Evolutionary conservation across 768 basidiomycete species (phyloP).

Genomic region (Tulasnella sp.): DNA sequence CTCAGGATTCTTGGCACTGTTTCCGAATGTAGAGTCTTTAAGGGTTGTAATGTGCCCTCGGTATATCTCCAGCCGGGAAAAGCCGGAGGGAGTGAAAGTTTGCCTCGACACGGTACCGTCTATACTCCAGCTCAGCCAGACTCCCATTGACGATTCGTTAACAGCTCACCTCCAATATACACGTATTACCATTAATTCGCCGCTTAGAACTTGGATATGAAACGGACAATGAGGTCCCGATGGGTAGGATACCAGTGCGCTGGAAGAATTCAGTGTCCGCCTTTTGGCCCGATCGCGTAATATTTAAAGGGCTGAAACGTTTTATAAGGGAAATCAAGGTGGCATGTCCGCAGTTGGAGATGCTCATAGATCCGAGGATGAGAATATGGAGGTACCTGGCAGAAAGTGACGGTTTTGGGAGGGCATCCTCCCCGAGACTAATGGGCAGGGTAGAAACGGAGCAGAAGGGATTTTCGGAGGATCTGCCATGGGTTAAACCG

Average conservation of each 20-base stretch:
- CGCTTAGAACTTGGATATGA: neutral
- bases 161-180: neutral
- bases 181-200: neutral
- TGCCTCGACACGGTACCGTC: too few relatives aligned
- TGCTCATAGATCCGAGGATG: neutral
- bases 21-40: neutral
- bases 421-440: neutral
- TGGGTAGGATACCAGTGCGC: too few relatives aligned
- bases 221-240: neutral
- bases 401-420: neutral
- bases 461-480: neutral
- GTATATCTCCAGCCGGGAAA: neutral
- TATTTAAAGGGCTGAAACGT: neutral
- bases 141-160: neutral
- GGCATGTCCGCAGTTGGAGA: neutral
- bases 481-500: neutral
- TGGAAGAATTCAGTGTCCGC: too few relatives aligned
- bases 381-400: neutral
- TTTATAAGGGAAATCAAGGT: neutral
- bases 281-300: too few relatives aligned
- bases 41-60: neutral
- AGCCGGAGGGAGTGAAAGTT: neutral
- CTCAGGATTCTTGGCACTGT: neutral
- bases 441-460: neutral
- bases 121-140: too few relatives aligned